These are phyloP conservation scores for Hyaloperonospora brassicae DNA, from an alignment of 352 stramenopile species.

Conservation along the genomic window DNA sequence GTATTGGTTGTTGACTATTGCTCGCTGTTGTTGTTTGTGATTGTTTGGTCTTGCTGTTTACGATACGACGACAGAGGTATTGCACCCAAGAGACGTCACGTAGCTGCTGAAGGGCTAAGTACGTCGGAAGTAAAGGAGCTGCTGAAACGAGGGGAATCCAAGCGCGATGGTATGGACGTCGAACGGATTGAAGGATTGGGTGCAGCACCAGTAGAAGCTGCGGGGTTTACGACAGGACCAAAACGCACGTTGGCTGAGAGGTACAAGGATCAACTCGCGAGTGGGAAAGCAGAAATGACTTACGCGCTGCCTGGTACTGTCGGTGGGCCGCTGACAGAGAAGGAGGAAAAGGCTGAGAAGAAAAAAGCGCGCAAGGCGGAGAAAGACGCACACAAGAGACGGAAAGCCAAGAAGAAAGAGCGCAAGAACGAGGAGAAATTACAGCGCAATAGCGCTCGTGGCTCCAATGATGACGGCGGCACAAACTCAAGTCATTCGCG, in stretches of 20 bases:
- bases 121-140: slow-evolving; percentile 81
- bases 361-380: slow-evolving; percentile 51
- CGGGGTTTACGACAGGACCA: slow-evolving; percentile 32
- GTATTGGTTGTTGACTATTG: no score
- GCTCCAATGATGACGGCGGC: slow-evolving; percentile 11
- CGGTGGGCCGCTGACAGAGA: slow-evolving; percentile 20
- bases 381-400: slow-evolving; percentile 59
- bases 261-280: slow-evolving; percentile 58
- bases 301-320: slow-evolving; percentile 52
- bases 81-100: slow-evolving; percentile 40
- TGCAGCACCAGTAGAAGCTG: slow-evolving; percentile 45
- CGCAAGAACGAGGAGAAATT: slow-evolving; percentile 30
- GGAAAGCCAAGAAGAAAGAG: slow-evolving; percentile 53
- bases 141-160: slow-evolving; percentile 64
- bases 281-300: slow-evolving; percentile 44
- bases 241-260: slow-evolving; percentile 68
- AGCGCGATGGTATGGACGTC: slow-evolving; percentile 54
- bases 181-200: slow-evolving; percentile 85
- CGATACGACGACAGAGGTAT: slow-evolving; percentile 37
- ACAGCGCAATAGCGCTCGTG: slow-evolving; percentile 6
- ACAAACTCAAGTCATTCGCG: slow-evolving; percentile 5
- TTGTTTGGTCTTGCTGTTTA: neutral
- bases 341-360: slow-evolving; percentile 41
- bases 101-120: slow-evolving; percentile 47
- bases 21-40: no score